Base-by-base conservation (phyloP, 805 yeast genomes). In the Wickerhamomyces chambardii region DNA sequence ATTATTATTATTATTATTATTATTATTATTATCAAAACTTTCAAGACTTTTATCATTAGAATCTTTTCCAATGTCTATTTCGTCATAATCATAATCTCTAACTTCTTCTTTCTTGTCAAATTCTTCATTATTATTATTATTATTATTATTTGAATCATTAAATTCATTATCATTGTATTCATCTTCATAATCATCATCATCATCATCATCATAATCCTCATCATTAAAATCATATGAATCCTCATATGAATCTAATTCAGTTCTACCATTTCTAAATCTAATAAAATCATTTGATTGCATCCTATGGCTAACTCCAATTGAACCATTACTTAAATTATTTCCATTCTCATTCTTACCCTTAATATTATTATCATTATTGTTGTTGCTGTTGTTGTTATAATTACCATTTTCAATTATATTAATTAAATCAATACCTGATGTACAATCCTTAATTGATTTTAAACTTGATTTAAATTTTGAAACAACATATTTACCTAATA, bases 401-500 rank as follows among this genome's bases (percentile, higher is more conserved):
- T n/a, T n/a, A 24, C 26, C 26, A 24, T 10, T 24, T 24, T 24
- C 26, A 24, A 24, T n/a, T 9, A 11, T 9, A 6, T 24, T n/a
- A 24, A 24, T 24, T 12, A 24, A 24, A 24, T 24, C 26, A 5
- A 9, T 24, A 9, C 26, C 26, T 24, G 26, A 24, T 9, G 7
- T 10, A 12, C 7, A 10, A 24, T 24, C 26, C 12, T 24, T 12
- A 24, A 24, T 24, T n/a, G 7, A 5, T 24, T 9, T 6, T 12
- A 24, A 24, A 6, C 12, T 24, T 24, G 26, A 12, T 12, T 41
- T 46, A 33, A 32, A 48, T 15, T 33, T 40, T 11, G 32, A 22
- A 17, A 49, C 53, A 26, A 50, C 40, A 30, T 51, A 47, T 18
- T 30, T 36, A 3, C 53, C 54, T 25, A 51, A 34, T 17, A 47